Evolutionary conservation across 176 grass and related monocot species (phyloP).

Genomic region (Calamus simplicifolius): DNA sequence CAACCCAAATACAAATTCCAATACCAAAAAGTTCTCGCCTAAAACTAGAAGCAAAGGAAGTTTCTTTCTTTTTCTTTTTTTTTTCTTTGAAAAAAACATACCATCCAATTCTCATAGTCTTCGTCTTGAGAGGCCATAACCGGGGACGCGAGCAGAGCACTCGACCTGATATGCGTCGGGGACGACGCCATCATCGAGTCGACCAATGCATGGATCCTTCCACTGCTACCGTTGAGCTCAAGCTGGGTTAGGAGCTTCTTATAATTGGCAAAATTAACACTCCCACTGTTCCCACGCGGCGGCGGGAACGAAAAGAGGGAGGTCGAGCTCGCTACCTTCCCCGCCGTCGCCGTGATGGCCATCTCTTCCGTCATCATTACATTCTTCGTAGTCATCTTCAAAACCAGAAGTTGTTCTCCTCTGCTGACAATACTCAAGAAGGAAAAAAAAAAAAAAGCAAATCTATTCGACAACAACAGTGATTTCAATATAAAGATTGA

Average conservation of each 20-base stretch:
- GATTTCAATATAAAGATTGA: too few relatives aligned
- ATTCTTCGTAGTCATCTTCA: constrained; percentile 46
- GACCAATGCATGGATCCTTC: constrained; percentile 15
- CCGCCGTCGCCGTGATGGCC: constrained; percentile 14
- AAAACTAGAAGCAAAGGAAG: too few relatives aligned
- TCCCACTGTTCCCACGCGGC: background rate
- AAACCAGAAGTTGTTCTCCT: background rate
- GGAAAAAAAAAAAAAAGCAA: background rate
- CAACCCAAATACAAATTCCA: too few relatives aligned
- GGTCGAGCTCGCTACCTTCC: background rate
- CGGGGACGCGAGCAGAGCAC: background rate
- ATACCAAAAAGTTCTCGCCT: too few relatives aligned
- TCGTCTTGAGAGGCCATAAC: constrained; percentile 8
- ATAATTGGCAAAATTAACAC: background rate
- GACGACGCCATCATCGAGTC: constrained; percentile 67
- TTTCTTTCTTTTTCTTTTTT: too few relatives aligned
- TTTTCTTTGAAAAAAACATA: constrained; percentile 20
- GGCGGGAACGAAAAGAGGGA: constrained; percentile 21
- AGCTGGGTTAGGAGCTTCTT: constrained; percentile 36
- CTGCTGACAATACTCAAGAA: too few relatives aligned
- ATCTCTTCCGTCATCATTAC: constrained; percentile 33
- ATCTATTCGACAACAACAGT: background rate
- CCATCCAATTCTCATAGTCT: constrained; percentile 41
- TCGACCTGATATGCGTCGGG: constrained; percentile 30
- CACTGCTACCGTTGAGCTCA: constrained; percentile 16